phyloP scores from a whole-genome alignment of 495 filamentous ascomycete genomes.

The Neurospora sp. region DNA sequence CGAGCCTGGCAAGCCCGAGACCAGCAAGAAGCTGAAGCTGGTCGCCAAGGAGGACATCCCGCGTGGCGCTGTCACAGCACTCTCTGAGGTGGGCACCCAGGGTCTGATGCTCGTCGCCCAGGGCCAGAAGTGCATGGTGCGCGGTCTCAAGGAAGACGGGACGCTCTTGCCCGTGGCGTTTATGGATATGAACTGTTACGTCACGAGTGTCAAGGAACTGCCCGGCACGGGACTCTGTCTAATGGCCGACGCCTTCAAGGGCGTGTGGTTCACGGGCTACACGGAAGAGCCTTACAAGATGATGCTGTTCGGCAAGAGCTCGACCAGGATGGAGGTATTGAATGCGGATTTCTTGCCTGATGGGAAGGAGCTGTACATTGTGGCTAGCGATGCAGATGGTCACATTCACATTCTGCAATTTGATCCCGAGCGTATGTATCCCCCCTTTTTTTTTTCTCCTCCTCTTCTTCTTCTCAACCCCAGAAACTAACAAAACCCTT shows the following conservation, averaged over 20 bases:
- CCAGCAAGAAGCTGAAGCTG: constrained; percentile 71
- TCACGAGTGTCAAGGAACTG: constrained; percentile 70
- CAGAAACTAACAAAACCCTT: constrained; percentile 13
- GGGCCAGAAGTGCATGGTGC: constrained; percentile 94
- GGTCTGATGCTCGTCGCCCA: constrained; percentile 86
- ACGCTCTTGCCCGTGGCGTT: constrained; percentile 89
- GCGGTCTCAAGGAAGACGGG: constrained; percentile 90
- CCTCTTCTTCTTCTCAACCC: neutral
- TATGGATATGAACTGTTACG: constrained; percentile 93
- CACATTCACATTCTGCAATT: constrained; percentile 85
- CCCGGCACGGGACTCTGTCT: constrained; percentile 72
- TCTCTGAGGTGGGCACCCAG: constrained; percentile 83
- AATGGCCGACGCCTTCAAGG: constrained; percentile 82
- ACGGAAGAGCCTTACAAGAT: constrained; percentile 93
- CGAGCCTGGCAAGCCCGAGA: constrained; percentile 75
- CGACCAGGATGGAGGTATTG: constrained; percentile 62
- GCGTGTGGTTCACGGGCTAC: constrained; percentile 90
- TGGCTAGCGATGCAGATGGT: constrained; percentile 75
- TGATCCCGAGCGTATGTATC: constrained; percentile 67
- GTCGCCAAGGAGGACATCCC: constrained; percentile 77
- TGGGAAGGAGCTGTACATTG: constrained; percentile 69
- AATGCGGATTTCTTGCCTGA: constrained; percentile 83
- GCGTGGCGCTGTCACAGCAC: constrained; percentile 82
- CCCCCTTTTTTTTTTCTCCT: neutral
- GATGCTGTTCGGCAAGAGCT: constrained; percentile 82